Evolutionary conservation across 2,329 filamentous ascomycete genomes (phyloP).

Genomic region (Aureobasidium pullulans): DNA sequence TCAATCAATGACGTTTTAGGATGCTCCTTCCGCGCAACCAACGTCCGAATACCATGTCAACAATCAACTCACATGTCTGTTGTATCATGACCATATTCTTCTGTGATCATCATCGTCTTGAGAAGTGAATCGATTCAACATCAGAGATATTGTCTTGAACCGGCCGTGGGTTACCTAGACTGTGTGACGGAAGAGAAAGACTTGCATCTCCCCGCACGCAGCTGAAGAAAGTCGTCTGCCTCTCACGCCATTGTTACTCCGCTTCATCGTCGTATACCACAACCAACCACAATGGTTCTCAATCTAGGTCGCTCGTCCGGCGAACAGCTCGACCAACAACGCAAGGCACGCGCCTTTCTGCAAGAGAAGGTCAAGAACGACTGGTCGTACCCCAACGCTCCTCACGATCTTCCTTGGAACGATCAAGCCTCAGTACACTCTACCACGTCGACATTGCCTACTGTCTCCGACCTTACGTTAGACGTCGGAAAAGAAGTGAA

Average conservation of each 20-base stretch:
- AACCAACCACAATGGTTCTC: constrained; percentile 21
- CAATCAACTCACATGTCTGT: not conserved
- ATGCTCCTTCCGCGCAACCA: not conserved
- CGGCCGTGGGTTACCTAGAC: not conserved
- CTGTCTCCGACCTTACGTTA: not conserved
- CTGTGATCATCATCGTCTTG: not conserved
- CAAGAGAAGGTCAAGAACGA: constrained; percentile 37
- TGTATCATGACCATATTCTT: not conserved
- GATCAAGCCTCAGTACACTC: no score
- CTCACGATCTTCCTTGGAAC: constrained; percentile 17
- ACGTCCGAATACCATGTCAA: not conserved
- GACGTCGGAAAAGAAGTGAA: not conserved
- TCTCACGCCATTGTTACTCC: not conserved
- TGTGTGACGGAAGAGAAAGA: not conserved
- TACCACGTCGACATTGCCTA: not conserved
- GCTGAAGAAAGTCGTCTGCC: not conserved
- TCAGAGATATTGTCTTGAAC: not conserved
- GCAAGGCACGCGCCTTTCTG: constrained; percentile 36
- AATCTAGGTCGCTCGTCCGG: constrained; percentile 22
- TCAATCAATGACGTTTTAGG: not conserved
- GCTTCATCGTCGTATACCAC: not conserved
- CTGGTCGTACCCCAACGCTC: constrained; percentile 36
- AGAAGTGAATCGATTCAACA: not conserved
- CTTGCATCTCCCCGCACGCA: not conserved
- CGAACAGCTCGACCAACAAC: constrained; percentile 31